phyloP scores from a whole-genome alignment of 78 protist species.

The Cavenderia fasciculata region DNA sequence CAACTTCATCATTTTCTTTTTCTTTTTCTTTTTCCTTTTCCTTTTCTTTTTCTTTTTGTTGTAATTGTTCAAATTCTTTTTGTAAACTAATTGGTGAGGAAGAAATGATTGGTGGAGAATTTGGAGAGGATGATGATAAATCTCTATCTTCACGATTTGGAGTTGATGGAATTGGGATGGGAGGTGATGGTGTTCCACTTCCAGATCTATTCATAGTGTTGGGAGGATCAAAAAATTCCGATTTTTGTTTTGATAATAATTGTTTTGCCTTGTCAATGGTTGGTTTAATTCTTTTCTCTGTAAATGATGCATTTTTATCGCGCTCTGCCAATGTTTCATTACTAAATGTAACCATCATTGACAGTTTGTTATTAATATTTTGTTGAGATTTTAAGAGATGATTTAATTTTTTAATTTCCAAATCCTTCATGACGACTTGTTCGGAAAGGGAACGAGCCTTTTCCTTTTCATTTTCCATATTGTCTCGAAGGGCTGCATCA shows the following conservation, averaged over 20 bases:
- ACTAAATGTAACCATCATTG: slow-evolving; percentile 52
- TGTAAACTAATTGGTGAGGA: too few relatives aligned
- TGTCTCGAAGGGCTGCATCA: slow-evolving; percentile 35
- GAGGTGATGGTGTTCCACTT: slow-evolving; percentile 7
- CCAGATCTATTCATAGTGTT: not conserved
- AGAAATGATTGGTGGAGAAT: too few relatives aligned
- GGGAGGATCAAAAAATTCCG: slow-evolving; percentile 31
- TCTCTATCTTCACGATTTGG: too few relatives aligned
- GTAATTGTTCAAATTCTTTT: slow-evolving; percentile 45
- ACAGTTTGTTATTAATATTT: slow-evolving; percentile 47
- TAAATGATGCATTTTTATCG: not conserved
- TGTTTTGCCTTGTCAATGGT: slow-evolving; percentile 20
- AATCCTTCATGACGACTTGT: slow-evolving; percentile 26
- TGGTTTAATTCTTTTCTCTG: slow-evolving; percentile 45
- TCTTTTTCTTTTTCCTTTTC: not conserved
- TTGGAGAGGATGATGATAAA: not conserved
- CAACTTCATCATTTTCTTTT: not conserved
- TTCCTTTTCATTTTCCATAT: slow-evolving; percentile 51
- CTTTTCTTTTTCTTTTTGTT: slow-evolving; percentile 1
- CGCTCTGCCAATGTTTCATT: not conserved
- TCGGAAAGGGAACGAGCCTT: slow-evolving; percentile 1
- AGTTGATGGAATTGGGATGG: too few relatives aligned
- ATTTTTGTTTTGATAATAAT: slow-evolving; percentile 35
- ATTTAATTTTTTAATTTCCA: slow-evolving; percentile 60
- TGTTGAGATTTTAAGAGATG: slow-evolving; percentile 62